phyloP scores from a whole-genome alignment of 192 early-diverging fungal genomes.

The Kappamyces sp. region DNA sequence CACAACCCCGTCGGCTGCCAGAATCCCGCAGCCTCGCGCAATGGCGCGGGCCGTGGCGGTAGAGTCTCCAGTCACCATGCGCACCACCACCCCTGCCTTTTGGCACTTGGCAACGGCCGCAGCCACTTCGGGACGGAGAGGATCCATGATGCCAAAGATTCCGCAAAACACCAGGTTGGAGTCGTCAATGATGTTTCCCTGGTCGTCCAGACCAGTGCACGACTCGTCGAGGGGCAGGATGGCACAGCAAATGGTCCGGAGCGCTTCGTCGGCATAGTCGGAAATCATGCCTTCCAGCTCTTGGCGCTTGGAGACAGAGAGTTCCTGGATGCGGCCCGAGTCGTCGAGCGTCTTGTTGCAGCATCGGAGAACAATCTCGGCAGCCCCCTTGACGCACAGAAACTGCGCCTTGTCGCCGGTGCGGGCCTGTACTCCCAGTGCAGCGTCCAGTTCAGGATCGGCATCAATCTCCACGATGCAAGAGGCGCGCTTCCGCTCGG shows the following conservation, averaged over 20 bases:
- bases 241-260: conserved; percentile 87
- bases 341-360: conserved; percentile 37
- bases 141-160: conserved; percentile 96
- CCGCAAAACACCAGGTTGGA: conserved; percentile 70
- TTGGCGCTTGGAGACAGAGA: conserved; percentile 17
- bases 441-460: conserved; percentile 19
- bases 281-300: conserved; percentile 48
- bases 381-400: conserved; percentile 91
- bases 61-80: conserved; percentile 99
- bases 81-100: conserved; percentile 87
- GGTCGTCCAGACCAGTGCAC: not conserved
- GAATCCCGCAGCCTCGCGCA: conserved; percentile 90
- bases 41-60: conserved; percentile 88
- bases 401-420: conserved; percentile 49
- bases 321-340: conserved; percentile 25
- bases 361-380: conserved; percentile 69
- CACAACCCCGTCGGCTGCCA: conserved; percentile 74
- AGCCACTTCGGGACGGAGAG: conserved; percentile 89
- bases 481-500: conserved; percentile 89
- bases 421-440: conserved; percentile 3
- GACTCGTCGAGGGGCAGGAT: conserved; percentile 35
- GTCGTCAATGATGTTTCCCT: conserved; percentile 38
- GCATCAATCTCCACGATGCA: conserved; percentile 64
- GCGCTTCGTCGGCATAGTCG: conserved; percentile 68
- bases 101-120: conserved; percentile 85